A percentile compares a stretch with the other conserved stretches of the same genome.
Evolutionary conservation across 2,329 filamentous ascomycete genomes (phyloP).

Genomic region (Fusarium vanettenii): DNA sequence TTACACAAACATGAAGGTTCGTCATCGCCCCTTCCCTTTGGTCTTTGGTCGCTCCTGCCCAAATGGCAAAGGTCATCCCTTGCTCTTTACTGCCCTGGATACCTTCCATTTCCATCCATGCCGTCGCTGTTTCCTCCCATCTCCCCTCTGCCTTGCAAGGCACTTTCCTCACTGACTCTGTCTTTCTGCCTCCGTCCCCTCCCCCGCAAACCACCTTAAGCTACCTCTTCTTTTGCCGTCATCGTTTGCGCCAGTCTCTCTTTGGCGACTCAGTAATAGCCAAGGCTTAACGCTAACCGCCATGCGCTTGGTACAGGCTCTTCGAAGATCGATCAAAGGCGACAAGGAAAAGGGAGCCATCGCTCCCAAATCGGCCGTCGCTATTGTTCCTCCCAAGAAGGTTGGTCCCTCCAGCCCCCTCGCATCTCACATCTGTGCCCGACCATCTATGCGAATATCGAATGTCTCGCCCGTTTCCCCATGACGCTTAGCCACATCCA

Average conservation of each 20-base stretch:
- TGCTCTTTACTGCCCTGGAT: constrained; percentile 11
- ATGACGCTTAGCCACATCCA: constrained; percentile 18
- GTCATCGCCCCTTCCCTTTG: constrained; percentile 40
- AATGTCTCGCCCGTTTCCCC: constrained; percentile 26
- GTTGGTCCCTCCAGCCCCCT: constrained; percentile 60
- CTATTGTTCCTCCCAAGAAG: constrained; percentile 94
- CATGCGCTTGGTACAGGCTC: constrained; percentile 69
- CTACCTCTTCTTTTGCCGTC: constrained; percentile 11
- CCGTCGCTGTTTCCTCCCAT: constrained; percentile 8
- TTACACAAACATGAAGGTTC: constrained; percentile 53
- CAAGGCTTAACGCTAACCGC: constrained; percentile 52
- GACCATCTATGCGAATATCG: constrained; percentile 16
- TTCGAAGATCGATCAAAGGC: constrained; percentile 90
- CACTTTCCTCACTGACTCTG: constrained; percentile 4
- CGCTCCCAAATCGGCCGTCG: constrained; percentile 85
- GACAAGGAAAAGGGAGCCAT: constrained; percentile 86
- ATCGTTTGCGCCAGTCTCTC: constrained; percentile 20
- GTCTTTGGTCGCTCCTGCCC: constrained; percentile 31
- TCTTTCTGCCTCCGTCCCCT: constrained; percentile 13
- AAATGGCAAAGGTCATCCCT: constrained; percentile 2
- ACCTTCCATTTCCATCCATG: constrained; percentile 1
- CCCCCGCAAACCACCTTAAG: constrained; percentile 20
- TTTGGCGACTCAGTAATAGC: constrained; percentile 26
- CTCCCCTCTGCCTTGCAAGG: constrained; percentile 13
- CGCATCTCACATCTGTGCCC: neutral